Conservation (phyloP, 2,329 filamentous ascomycete species). For the Sclerotinia nivalis region DNA sequence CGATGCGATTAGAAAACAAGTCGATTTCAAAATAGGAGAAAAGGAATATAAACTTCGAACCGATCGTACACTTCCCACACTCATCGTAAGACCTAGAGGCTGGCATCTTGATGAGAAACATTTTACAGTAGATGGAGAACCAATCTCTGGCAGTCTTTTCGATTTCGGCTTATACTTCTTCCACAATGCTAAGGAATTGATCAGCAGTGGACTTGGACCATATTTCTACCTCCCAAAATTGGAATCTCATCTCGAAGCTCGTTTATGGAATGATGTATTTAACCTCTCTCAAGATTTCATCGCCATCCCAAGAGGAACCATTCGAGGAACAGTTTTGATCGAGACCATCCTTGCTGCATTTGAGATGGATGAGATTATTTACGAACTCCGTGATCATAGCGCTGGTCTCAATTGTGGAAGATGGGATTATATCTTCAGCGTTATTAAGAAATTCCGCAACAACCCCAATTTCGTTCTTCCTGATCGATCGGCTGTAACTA, state of each 20-base stretch:
- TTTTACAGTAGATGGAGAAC: constrained; percentile 90
- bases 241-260: constrained; percentile 95
- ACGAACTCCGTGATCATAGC: constrained; percentile 95
- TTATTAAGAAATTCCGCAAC: constrained; percentile 99
- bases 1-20: constrained; percentile 88
- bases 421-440: constrained; percentile 99
- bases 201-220: constrained; percentile 80
- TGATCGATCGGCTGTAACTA: constrained; percentile 87
- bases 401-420: constrained; percentile 96
- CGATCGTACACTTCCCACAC: constrained; percentile 80
- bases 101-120: constrained; percentile 99
- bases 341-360: constrained; percentile 98
- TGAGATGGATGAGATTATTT: constrained; percentile 99
- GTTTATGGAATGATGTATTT: constrained; percentile 98
- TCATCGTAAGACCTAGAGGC: constrained; percentile 91
- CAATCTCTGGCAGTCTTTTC: constrained; percentile 89
- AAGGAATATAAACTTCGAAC: constrained; percentile 98
- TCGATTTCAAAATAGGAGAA: constrained; percentile 92
- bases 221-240: constrained; percentile 99
- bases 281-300: constrained; percentile 94
- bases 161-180: constrained; percentile 99
- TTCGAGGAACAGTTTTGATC: constrained; percentile 92
- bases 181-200: constrained; percentile 91
- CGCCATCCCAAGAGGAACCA: constrained; percentile 84
- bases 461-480: constrained; percentile 92